Base-by-base conservation (phyloP, 768 basidiomycete species). In the Hydnomerulius pinastri region DNA sequence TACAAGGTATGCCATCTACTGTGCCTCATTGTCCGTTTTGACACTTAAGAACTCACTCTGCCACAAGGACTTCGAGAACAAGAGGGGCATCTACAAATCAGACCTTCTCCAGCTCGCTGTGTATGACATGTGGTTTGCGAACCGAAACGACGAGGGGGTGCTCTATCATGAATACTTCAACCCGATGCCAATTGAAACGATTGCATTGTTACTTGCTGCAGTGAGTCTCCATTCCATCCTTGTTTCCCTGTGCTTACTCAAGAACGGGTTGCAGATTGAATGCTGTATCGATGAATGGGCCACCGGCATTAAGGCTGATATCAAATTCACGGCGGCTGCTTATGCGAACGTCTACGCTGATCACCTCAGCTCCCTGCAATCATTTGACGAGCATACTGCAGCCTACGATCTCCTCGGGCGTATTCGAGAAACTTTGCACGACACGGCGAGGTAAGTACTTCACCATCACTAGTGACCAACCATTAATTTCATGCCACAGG, bases 61-160 rank as follows among this genome's bases (percentile, higher is more conserved):
- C n/a, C n/a, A n/a, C n/a, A n/a, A 48, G 51, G 50, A 39, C 24
- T 48, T 18, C 8, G 36, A 48, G 21, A 48, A 4, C 13, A 33
- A 35, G 42, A 51, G 50, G 20, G 66, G 66, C 11, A 37, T 68
- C 0, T 70, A 65, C 49, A 55, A 66, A 46, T 47, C 58, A n/a
- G 29, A 11, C 0, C 58, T 67, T 18, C 54, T 68, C 13, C 68
- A 70, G 38, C 46, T 46, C 32, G 37, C 42, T 1, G 27, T 61
- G 28, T 67, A 68, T 23, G 11, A 35, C 6, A 54, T 65, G 43
- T 68, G 62, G 62, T 68, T 70, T 40, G 40, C 39, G 18, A 65
- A 67, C 45, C 48, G 46, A 2, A 46, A 42, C n/a, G 59, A 63
- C 44, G 60, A 68, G 32, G 68, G 68, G 24, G 48, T 66, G 4